Conservation (phyloP, 768 basidiomycete species). For the Rhizopogon vulgaris region DNA sequence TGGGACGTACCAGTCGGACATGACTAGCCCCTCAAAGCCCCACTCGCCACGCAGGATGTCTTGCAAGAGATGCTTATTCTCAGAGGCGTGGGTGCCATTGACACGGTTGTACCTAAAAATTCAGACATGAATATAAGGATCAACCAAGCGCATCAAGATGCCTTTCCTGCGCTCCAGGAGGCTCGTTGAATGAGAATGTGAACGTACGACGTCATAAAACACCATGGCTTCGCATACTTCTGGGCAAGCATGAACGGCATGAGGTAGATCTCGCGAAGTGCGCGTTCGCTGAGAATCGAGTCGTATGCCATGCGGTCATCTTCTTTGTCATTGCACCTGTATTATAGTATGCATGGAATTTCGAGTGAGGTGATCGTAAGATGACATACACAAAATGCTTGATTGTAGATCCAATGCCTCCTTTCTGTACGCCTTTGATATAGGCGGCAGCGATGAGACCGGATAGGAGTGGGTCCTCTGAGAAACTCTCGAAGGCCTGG, state of each 20-base stretch:
- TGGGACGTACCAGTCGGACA: constrained; percentile 70
- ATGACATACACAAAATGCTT: constrained; percentile 72
- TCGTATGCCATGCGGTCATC: constrained; percentile 64
- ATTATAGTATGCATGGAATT: not conserved
- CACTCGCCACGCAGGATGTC: constrained; percentile 68
- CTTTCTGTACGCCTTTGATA: constrained; percentile 68
- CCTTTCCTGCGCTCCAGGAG: not conserved
- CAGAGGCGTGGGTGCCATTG: constrained; percentile 68
- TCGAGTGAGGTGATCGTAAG: not conserved
- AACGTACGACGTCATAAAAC: constrained; percentile 56
- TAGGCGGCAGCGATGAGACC: constrained; percentile 68
- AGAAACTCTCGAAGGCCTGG: constrained; percentile 72
- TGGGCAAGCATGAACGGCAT: constrained; percentile 57
- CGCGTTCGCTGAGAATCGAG: constrained; percentile 41
- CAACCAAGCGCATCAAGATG: not conserved
- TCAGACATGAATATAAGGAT: not conserved
- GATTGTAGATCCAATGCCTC: constrained; percentile 72
- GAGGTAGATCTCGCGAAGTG: constrained; percentile 54
- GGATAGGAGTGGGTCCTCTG: constrained; percentile 71
- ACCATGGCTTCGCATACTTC: constrained; percentile 47
- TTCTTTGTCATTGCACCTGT: constrained; percentile 76
- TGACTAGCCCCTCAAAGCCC: constrained; percentile 66
- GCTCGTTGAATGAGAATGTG: not conserved
- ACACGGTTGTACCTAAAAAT: constrained; percentile 59
- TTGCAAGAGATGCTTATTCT: constrained; percentile 52